Evolutionary conservation across 768 basidiomycete genomes (phyloP).

Genomic region (Pulveroboletus sp.): DNA sequence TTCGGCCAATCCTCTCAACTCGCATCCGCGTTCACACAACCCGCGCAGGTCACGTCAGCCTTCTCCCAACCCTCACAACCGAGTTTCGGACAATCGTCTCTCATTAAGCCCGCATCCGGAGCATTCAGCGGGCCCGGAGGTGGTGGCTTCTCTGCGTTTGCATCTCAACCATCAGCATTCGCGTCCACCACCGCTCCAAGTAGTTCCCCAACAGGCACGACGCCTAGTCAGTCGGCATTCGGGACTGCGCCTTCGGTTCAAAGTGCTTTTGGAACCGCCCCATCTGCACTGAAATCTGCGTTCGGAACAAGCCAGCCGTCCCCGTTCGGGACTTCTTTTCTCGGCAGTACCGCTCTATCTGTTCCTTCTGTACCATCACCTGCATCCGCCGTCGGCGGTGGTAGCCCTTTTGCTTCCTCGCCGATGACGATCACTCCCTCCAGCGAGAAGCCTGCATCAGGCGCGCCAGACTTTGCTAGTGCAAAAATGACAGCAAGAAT

Average conservation of each 20-base stretch:
- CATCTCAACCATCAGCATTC: conserved; percentile 46
- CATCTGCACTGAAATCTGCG: conserved; percentile 15
- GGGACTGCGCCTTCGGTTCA: conserved; percentile 14
- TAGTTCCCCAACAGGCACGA: conserved; percentile 1
- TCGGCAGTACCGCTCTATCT: conserved; percentile 18
- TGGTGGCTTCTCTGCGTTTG: conserved; percentile 50
- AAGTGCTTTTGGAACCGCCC: conserved; percentile 16
- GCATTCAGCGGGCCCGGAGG: conserved; percentile 45
- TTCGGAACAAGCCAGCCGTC: conserved; percentile 17
- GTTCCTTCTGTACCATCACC: conserved; percentile 15
- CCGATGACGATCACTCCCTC: conserved; percentile 24
- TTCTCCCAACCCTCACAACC: conserved; percentile 33
- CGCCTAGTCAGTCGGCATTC: conserved; percentile 21
- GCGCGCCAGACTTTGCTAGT: conserved; percentile 33
- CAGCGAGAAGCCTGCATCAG: conserved; percentile 17
- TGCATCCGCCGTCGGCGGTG: conserved; percentile 19
- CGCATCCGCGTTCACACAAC: conserved; percentile 31
- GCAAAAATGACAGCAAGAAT: conserved; percentile 32
- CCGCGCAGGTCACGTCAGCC: conserved; percentile 21
- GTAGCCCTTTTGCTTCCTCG: conserved; percentile 24
- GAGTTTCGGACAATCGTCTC: conserved; percentile 34
- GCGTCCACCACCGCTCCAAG: conserved; percentile 13
- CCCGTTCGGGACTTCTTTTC: conserved; percentile 26
- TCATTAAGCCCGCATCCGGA: conserved; percentile 50
- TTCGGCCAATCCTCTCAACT: conserved; percentile 35